Evolutionary conservation across 2,329 filamentous ascomycete genomes (phyloP), one percentile per base, ranked within the genome.

Genomic region (Epichloe sp.): DNA sequence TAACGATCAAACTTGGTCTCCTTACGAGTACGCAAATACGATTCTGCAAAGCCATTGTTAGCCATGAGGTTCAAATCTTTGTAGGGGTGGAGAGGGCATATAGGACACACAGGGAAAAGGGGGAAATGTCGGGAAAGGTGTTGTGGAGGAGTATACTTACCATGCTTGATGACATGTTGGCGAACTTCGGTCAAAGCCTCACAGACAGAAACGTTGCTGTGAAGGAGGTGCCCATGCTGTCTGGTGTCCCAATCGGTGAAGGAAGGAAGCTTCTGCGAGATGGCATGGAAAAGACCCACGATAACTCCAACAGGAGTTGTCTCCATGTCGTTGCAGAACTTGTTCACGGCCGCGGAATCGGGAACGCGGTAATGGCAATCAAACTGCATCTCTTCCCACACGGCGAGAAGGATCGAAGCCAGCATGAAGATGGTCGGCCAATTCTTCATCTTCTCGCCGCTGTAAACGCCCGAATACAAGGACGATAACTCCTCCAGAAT

Each of bases 361-460:
- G 87, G 88, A 3, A 94, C 84, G 49, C 91, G 86, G 77, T 95
- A 97, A 71, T 95, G 88, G 76, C 87, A 94, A 71, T 97, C 91
- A 64, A 96, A 97, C 68, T 97, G 90, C 82, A 97, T 96, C 77
- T 95, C 86, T 68, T 97, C 91, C 91, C 91, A 97, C 19, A 97
- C 88, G 11, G 88, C 88, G 46, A 97, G 77, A 36, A 97, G 80
- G 56, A 97, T 93, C 4, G 88, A 90, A 10, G 90, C 91, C 51
- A 96, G 77, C 80, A 97, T 94, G 77, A 96, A 97, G 66, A 97
- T 97, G 47, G 90, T 96, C 2, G 91, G 91, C 91, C 91, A 97
- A 73, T 96, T 95, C 81, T 95, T 96, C 60, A 96, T 80, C 69
- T 94, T 91, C 68, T 96, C 91, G 53, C 91, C 91, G 61, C 86